phyloP scores from a whole-genome alignment of 176 grass and related monocot species.

The Oryza punctata region DNA sequence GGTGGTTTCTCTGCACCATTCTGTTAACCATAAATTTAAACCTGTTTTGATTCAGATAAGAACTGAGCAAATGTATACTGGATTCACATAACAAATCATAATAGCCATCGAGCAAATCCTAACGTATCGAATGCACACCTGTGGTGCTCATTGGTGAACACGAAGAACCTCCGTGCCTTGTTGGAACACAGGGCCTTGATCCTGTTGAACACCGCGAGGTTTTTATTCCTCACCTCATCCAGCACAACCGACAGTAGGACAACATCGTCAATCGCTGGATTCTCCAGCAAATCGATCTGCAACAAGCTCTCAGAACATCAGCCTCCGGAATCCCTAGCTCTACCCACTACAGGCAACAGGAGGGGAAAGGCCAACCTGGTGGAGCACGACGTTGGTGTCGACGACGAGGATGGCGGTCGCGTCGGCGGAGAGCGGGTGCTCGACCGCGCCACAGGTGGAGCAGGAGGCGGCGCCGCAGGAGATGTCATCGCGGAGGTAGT shows the following conservation, averaged over 20 bases:
- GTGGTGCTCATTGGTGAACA: conserved; percentile 91
- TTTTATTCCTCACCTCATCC: conserved; percentile 95
- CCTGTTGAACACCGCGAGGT: conserved; percentile 83
- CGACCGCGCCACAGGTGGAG: conserved; percentile 55
- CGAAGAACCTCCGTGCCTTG: conserved; percentile 74
- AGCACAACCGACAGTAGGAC: conserved; percentile 90
- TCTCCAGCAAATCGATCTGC: conserved; percentile 95
- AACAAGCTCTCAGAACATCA: conserved; percentile 9
- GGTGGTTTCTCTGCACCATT: not conserved
- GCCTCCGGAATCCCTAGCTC: not conserved
- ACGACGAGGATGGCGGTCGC: conserved; percentile 77
- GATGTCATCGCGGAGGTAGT: conserved; percentile 94
- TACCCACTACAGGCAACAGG: not conserved
- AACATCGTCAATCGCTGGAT: conserved; percentile 78
- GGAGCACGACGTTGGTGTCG: conserved; percentile 93
- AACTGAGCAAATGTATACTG: not conserved
- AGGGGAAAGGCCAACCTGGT: conserved; percentile 54
- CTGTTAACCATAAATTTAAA: not conserved
- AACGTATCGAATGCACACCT: conserved; percentile 47
- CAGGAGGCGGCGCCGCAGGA: conserved; percentile 78
- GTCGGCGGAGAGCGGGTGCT: conserved; percentile 52
- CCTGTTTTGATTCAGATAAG: not conserved
- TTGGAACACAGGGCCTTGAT: conserved; percentile 87
- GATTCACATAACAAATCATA: not conserved
- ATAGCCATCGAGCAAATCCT: not conserved